Evolutionary conservation across 306 rosid species (phyloP).

Genomic region (Gastrolobium villosum): DNA sequence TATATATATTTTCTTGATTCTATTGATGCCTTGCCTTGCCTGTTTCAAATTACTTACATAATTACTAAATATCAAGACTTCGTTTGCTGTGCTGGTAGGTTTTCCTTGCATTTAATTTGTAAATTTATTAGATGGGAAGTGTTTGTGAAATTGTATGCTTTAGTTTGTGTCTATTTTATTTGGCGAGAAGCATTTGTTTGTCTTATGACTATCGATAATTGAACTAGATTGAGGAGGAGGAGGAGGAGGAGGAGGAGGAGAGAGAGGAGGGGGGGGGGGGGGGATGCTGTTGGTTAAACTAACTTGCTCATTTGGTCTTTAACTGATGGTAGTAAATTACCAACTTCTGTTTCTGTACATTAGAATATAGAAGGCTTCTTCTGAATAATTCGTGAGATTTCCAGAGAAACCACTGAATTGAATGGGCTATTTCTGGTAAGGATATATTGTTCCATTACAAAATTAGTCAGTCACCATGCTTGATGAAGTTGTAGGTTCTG

Average conservation of each 20-base stretch:
- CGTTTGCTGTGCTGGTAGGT: constrained; percentile 31
- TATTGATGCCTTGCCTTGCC: not conserved
- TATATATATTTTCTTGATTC: constrained; percentile 12
- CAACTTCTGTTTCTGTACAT: not conserved
- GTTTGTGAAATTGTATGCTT: constrained; percentile 2
- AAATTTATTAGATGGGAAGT: not conserved
- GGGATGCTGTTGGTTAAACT: constrained; percentile 15
- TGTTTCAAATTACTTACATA: constrained; percentile 12
- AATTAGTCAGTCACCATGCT: not conserved
- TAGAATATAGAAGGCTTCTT: not conserved
- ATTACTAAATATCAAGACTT: constrained; percentile 17
- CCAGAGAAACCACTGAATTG: constrained; percentile 18
- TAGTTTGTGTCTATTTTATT: constrained; percentile 26
- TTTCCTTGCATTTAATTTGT: not conserved
- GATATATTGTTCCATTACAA: constrained; percentile 42
- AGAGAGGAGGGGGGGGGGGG: too few relatives aligned
- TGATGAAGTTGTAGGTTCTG: constrained; percentile 27
- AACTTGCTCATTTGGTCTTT: not conserved
- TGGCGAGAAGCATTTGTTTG: not conserved
- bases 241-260: too few relatives aligned
- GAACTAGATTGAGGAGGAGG: too few relatives aligned
- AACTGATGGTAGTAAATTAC: not conserved
- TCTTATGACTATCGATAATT: not conserved
- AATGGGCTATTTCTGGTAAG: not conserved
- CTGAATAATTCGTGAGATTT: constrained; percentile 42